Evolutionary conservation across 2,329 filamentous ascomycete genomes (phyloP).

Genomic region (Hortaea werneckii): DNA sequence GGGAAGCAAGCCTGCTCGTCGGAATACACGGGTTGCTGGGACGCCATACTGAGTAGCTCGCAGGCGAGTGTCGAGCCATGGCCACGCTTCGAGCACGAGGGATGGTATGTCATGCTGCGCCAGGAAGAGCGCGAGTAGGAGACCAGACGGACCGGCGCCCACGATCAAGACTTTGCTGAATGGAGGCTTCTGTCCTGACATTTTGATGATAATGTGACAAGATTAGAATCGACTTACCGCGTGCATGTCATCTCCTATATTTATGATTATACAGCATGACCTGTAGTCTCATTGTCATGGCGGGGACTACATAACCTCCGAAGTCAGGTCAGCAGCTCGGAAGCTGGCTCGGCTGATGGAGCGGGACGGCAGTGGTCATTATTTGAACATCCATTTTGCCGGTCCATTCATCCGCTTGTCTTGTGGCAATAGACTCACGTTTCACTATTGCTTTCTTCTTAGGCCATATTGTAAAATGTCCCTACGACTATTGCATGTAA

Average conservation of each 20-base stretch:
- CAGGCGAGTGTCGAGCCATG: conserved; percentile 23
- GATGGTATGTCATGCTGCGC: conserved; percentile 11
- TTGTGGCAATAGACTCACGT: no score
- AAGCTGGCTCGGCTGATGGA: no score
- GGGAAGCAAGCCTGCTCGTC: conserved; percentile 26
- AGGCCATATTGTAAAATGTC: no score
- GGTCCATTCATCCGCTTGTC: no score
- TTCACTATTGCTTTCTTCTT: no score
- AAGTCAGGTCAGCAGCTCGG: no score
- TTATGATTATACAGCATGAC: neutral
- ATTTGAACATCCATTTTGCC: no score
- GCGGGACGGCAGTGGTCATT: no score
- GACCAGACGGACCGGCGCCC: conserved; percentile 20
- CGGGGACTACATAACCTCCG: neutral
- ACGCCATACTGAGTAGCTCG: conserved; percentile 35
- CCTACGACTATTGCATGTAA: no score
- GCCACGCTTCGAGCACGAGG: conserved; percentile 16
- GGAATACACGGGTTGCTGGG: conserved; percentile 30
- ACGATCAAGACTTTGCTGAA: conserved; percentile 21
- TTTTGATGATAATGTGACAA: neutral
- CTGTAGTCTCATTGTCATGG: neutral
- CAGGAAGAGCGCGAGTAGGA: conserved; percentile 19
- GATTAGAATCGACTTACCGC: neutral
- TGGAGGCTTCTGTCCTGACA: neutral
- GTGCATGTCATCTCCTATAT: neutral